Percentiles rank a stretch among this genome's conserved stretches.
Conservation (phyloP, 306 rosid species). For the Citrullus colocynthis region DNA sequence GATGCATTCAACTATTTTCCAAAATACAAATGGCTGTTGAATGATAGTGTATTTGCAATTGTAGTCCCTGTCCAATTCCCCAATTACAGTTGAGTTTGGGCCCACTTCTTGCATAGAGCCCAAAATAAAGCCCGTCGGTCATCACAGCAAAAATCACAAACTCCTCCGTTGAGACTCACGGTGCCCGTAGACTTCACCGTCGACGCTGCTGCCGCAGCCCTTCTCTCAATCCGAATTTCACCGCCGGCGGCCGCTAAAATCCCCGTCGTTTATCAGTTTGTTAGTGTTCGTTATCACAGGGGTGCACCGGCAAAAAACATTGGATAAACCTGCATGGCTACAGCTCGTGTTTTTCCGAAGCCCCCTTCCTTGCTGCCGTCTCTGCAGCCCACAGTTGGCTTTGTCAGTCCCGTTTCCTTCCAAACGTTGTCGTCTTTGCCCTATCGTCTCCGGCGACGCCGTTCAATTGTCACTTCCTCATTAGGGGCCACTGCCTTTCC, state of each 20-base stretch:
- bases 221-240: not conserved
- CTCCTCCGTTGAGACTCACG: not conserved
- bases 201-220: not conserved
- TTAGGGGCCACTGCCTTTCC: constrained; percentile 7
- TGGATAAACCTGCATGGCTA: constrained; percentile 27
- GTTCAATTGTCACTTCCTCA: constrained; percentile 15
- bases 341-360: constrained; percentile 20
- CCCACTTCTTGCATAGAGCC: not conserved
- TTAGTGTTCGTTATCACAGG: not conserved
- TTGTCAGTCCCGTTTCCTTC: constrained; percentile 15
- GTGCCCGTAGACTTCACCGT: not conserved
- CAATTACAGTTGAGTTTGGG: not conserved
- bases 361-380: constrained; percentile 15
- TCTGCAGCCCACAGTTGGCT: constrained; percentile 16
- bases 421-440: not conserved
- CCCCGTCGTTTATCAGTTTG: not conserved
- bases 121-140: not conserved
- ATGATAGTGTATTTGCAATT: too few species aligned
- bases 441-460: constrained; percentile 19
- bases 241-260: not conserved
- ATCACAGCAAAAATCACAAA: not conserved
- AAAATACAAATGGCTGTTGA: too few species aligned
- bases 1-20: too few species aligned
- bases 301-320: not conserved
- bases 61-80: too few species aligned